A percentile compares a stretch with the other conserved stretches of the same genome.
Conservation (phyloP, 2,329 filamentous ascomycete genomes). For the Aureobasidium sp. region DNA sequence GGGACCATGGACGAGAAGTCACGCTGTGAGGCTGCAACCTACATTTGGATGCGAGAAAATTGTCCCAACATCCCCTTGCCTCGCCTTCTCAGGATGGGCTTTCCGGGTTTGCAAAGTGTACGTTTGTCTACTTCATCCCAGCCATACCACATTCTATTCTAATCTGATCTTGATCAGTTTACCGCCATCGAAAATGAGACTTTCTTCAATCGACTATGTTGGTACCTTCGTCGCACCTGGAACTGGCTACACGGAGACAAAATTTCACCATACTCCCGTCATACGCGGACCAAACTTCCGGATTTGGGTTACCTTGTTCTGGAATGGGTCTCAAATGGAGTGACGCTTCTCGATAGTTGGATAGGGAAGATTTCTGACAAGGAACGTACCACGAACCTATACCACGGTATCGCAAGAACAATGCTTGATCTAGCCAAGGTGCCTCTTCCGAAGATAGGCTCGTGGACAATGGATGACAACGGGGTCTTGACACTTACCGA, state of each 20-base stretch:
- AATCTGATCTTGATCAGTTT: neutral
- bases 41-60: conserved; percentile 34
- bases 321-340: neutral
- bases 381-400: conserved; percentile 6
- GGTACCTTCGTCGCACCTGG: neutral
- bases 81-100: conserved; percentile 30
- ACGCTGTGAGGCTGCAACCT: conserved; percentile 34
- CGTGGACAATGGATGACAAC: conserved; percentile 19
- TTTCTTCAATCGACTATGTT: neutral
- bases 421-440: conserved; percentile 18
- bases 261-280: neutral
- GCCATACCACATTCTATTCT: neutral
- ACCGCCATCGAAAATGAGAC: neutral
- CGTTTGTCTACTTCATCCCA: conserved; percentile 12
- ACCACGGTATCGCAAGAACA: conserved; percentile 15
- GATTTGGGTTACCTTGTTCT: neutral
- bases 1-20: conserved; percentile 41
- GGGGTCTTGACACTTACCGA: conserved; percentile 20
- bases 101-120: conserved; percentile 20
- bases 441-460: conserved; percentile 20
- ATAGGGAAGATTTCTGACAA: neutral
- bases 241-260: neutral
- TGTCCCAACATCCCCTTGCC: conserved; percentile 34
- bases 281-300: neutral
- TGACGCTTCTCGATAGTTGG: neutral